These are phyloP conservation scores for Ceratocystis colombiana DNA, from an alignment of 2,329 filamentous ascomycete species.

Conservation along the genomic window DNA sequence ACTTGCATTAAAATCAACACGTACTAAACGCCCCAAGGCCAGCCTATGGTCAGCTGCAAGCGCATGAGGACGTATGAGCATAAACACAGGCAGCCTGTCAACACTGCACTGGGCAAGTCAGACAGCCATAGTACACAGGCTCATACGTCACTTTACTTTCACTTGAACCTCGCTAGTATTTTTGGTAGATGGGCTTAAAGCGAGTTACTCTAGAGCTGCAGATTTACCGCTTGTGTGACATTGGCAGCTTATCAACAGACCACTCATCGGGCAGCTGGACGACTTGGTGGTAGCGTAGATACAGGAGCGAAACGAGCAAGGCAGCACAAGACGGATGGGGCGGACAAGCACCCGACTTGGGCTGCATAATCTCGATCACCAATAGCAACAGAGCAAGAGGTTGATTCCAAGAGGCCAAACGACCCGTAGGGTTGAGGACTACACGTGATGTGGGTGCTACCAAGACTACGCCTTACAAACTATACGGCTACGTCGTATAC, in stretches of 20 bases:
- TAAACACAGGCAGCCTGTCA: too few species aligned
- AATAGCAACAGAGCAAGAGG: background rate
- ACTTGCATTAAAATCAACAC: background rate
- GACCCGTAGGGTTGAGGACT: background rate
- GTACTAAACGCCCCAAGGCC: background rate
- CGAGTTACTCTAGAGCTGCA: background rate
- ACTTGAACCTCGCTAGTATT: background rate
- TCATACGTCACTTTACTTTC: background rate
- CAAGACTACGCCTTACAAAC: too few species aligned
- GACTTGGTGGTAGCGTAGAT: too few species aligned
- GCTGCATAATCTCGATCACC: background rate
- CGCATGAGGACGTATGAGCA: background rate
- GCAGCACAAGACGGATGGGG: too few species aligned
- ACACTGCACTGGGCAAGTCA: too few species aligned
- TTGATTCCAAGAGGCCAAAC: background rate
- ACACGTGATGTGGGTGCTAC: too few species aligned
- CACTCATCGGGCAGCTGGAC: background rate
- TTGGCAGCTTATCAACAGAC: background rate
- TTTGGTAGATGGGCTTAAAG: background rate
- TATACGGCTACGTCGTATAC: too few species aligned
- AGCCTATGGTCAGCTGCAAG: background rate
- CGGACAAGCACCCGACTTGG: background rate
- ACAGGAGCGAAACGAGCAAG: too few species aligned
- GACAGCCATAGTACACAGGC: too few species aligned
- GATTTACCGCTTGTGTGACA: constrained; percentile 1